Percentiles rank a stretch among this genome's conserved stretches.
Conservation (phyloP, 2,329 filamentous ascomycete genomes). For the Capronia coronata region DNA sequence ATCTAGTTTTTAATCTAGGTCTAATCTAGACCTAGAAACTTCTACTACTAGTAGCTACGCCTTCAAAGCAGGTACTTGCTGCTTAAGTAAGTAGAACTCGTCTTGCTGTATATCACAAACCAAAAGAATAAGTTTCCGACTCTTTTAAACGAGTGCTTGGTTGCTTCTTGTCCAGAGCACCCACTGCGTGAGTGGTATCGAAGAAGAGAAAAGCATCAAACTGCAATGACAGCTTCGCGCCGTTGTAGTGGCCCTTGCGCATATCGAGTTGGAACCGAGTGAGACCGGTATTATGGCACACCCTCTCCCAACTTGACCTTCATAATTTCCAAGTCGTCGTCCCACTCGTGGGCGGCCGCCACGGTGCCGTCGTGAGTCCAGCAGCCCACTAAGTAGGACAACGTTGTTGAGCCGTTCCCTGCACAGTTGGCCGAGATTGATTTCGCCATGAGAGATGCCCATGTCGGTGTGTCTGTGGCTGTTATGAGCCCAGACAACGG, state of each 20-base stretch:
- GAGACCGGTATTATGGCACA: slow-evolving; percentile 44
- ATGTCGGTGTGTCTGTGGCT: slow-evolving; percentile 49
- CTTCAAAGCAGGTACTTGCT: too few species aligned
- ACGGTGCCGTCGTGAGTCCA: slow-evolving; percentile 48
- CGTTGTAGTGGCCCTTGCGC: slow-evolving; percentile 40
- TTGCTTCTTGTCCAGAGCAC: slow-evolving; percentile 43
- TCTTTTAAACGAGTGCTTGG: slow-evolving; percentile 38
- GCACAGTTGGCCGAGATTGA: slow-evolving; percentile 52
- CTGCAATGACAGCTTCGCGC: slow-evolving; percentile 43
- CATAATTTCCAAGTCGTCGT: slow-evolving; percentile 48
- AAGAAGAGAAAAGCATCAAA: slow-evolving; percentile 49
- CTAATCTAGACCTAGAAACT: too few species aligned
- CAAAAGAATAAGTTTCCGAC: slow-evolving; percentile 50
- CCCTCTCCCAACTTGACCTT: slow-evolving; percentile 44
- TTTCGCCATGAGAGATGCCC: slow-evolving; percentile 40
- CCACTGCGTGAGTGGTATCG: slow-evolving; percentile 42
- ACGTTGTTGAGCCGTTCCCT: slow-evolving; percentile 41
- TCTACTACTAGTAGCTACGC: too few species aligned
- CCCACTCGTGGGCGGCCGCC: slow-evolving; percentile 48
- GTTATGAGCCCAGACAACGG: slow-evolving; percentile 51
- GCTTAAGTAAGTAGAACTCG: too few species aligned
- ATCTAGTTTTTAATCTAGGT: too few species aligned
- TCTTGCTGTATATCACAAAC: too few species aligned
- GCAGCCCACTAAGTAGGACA: slow-evolving; percentile 41
- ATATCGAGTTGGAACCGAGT: slow-evolving; percentile 45